A percentile compares a stretch with the other conserved stretches of the same genome.
Evolutionary conservation across 2,329 filamentous ascomycete species (phyloP).

Genomic region (Alternaria ventricosa): DNA sequence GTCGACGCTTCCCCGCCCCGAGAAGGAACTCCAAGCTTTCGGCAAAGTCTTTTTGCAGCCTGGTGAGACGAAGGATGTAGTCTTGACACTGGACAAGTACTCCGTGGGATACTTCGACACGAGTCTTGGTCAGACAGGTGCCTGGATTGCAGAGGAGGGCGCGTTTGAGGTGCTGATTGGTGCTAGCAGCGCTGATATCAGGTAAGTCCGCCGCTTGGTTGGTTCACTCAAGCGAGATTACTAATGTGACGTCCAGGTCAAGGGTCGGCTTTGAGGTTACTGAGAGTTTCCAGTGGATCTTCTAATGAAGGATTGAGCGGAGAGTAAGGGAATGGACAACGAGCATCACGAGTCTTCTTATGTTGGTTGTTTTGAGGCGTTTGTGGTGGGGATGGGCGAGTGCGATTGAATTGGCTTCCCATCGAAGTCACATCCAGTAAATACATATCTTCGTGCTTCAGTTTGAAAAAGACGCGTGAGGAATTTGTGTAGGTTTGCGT

Average conservation of each 20-base stretch:
- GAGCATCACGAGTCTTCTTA: constrained; percentile 9
- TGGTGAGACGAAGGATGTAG: constrained; percentile 45
- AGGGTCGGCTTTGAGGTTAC: constrained; percentile 63
- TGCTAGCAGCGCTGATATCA: constrained; percentile 68
- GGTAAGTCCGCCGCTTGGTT: constrained; percentile 52
- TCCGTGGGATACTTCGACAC: constrained; percentile 68
- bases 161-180: constrained; percentile 67
- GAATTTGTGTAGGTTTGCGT: neutral
- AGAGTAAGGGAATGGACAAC: neutral
- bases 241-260: constrained; percentile 48
- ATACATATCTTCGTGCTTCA: neutral
- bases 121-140: constrained; percentile 51
- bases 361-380: constrained; percentile 4
- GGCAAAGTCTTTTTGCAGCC: constrained; percentile 52
- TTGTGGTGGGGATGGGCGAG: neutral
- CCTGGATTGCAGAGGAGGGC: constrained; percentile 72
- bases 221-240: neutral
- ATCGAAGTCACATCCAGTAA: neutral
- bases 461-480: neutral
- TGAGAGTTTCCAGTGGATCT: constrained; percentile 71
- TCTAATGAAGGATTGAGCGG: constrained; percentile 45
- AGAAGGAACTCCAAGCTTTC: constrained; percentile 75
- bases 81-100: constrained; percentile 52
- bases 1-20: constrained; percentile 68
- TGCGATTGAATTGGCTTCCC: neutral